Evolutionary conservation across 2,329 filamentous ascomycete species (phyloP), one percentile per base, ranked within the genome.

Genomic region (Fusarium sp.): DNA sequence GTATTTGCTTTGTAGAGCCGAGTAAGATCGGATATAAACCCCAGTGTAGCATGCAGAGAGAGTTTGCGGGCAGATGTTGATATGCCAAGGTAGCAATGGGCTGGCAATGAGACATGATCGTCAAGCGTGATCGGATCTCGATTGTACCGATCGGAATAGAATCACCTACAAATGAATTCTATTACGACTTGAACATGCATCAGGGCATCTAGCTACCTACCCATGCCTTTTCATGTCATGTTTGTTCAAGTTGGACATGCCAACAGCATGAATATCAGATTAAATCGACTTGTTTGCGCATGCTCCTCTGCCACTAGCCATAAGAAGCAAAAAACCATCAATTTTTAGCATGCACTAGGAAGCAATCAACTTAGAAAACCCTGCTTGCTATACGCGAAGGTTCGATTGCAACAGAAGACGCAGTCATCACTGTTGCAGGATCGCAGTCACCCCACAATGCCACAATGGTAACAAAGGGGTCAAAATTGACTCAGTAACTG

Each of bases 121-220:
- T 48, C 50, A 66, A 63, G 54, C 61, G 44, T 55, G 62, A 65
- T 75, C 71, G 65, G 72, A 77, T 71, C 71, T 71, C 71, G 64
- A 71, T 77, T 77, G n/a, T 28, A 45, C 65, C 68, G 68, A 75
- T 44, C 20, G 45, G 54, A 45, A 28, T 54, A 54, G 57, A 39
- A 35, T 38, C 45, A 41, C 41, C 28, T 39, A 31, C 33, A 56
- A 56, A 61, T 58, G 22, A 28, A 20, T 44, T 39, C 15, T 45
- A 36, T 47, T 31, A 14, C 36, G 14, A 30, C 22, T 67, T 30
- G 10, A 36, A 16, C 14, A 54, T 48, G 31, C 26, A 47, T 38
- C 22, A 16, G 30, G 5, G 22, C 24, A 22, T 11, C 39, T 55
- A 56, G 18, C n/a, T 28, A 45, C 11, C n/a, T 28, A 45, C 11